A percentile compares a stretch with the other conserved stretches of the same genome.
Conservation (phyloP, 352 stramenopile species). For the Aphanomyces astaci region DNA sequence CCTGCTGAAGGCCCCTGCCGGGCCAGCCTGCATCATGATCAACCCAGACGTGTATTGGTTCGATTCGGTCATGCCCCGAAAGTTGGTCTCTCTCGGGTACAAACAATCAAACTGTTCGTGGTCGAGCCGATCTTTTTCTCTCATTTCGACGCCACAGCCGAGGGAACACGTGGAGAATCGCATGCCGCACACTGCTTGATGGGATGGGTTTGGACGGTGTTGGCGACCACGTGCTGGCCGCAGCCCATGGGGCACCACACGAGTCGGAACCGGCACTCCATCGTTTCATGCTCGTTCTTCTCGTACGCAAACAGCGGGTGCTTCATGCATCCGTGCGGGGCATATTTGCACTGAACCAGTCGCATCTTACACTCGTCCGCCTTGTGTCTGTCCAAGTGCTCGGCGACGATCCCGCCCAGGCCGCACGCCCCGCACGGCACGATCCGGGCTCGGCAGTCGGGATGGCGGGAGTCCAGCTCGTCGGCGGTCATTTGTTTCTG, state of each 20-base stretch:
- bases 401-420: constrained; percentile 31
- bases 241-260: constrained; percentile 68
- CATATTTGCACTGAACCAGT: constrained; percentile 35
- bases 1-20: no score
- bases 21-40: no score
- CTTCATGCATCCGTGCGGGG: constrained; percentile 40
- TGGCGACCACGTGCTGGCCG: constrained; percentile 38
- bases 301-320: constrained; percentile 41
- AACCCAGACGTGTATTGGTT: no score
- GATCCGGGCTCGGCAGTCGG: constrained; percentile 37
- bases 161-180: constrained; percentile 43
- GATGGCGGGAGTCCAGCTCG: constrained; percentile 32
- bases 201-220: constrained; percentile 44
- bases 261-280: constrained; percentile 46
- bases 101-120: constrained; percentile 34
- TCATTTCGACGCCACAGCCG: constrained; percentile 54
- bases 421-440: constrained; percentile 48
- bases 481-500: constrained; percentile 37
- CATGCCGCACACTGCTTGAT: constrained; percentile 54
- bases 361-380: constrained; percentile 51
- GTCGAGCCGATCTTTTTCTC: constrained; percentile 43
- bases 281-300: constrained; percentile 46
- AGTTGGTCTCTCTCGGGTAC: constrained; percentile 17
- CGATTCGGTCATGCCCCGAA: no score
- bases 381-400: constrained; percentile 36